Evolutionary conservation across 176 grass and related monocot species (phyloP), one percentile per base, ranked within the genome.

Genomic region (Carex myosuroides): DNA sequence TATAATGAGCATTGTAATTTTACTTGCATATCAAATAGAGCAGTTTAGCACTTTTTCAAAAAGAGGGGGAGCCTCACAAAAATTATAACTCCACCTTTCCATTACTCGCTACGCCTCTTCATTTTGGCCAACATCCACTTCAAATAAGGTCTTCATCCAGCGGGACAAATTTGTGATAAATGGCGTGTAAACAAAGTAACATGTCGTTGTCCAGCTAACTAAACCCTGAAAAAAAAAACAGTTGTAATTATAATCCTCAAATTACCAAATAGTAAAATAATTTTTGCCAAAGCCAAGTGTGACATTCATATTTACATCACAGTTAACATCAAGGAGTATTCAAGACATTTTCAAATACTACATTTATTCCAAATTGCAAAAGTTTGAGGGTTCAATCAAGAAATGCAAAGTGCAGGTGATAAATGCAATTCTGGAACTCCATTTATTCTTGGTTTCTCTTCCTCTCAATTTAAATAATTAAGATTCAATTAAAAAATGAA

Each of bases 181-280:
- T 13, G 95, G 92, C 2, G 88, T 93, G 83, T 94, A 93, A 80
- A 94, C 92, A 65, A 98, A 94, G 79, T 98, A 98, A 81, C 95
- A 98, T 22, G 91, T 98, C 10, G 87, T 66, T 64, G 95, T 95
- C 95, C 95, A 98, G 76, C 92, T 98, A 83, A 95, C 85, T 80
- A 95, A 78, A 32, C 92, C 95, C 95, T 94, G 95, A 39, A 84
- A 90, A 26, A 30, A 80, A 57, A 8, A 83, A 71, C 10, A 56
- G 52, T 21, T 59, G 24, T 54, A 73, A 37, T 16, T 84, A 56
- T 18, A 63, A 13, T 17, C 46, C 72, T 53, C 44, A 77, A 42
- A 63, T 63, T 26, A 63, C 2, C 20, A 26, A 65, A 65, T 29
- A 6, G 13, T 66, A 35, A 63, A 24, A 29, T 63, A 63, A 10